A percentile compares a stretch with the other conserved stretches of the same genome.
These are phyloP conservation scores for Acanthamoeba triangularis DNA, from an alignment of 208 protist species.

Conservation along the genomic window DNA sequence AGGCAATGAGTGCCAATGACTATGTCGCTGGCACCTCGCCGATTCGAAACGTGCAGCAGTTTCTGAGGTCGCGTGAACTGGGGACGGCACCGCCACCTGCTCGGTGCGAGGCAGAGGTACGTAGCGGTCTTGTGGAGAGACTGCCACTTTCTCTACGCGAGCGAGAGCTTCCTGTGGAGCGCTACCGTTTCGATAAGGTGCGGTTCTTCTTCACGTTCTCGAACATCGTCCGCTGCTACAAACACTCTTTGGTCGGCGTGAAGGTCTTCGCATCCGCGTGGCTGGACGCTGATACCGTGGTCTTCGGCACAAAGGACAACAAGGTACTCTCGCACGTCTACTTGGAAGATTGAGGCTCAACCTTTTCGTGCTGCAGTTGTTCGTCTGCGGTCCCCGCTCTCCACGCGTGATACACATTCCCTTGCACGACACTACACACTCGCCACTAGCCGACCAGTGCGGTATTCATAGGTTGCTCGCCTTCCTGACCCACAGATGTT, in stretches of 20 bases:
- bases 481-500: neutral
- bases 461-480: conserved; percentile 19
- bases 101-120: neutral
- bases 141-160: conserved; percentile 18
- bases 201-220: neutral
- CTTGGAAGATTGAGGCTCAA: neutral
- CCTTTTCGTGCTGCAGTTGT: neutral
- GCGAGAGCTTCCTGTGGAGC: conserved; percentile 12
- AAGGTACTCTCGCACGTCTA: neutral
- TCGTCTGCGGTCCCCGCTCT: neutral
- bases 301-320: conserved; percentile 62
- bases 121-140: neutral
- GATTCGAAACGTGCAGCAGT: neutral
- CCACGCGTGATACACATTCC: conserved; percentile 5
- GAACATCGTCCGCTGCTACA: too few species aligned
- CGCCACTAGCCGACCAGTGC: conserved; percentile 34
- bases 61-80: conserved; percentile 2
- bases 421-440: neutral
- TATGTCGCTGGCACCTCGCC: neutral
- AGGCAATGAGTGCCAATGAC: neutral
- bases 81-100: neutral
- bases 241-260: neutral
- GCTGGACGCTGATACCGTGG: conserved; percentile 18
- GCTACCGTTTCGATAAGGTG: conserved; percentile 38
- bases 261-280: conserved; percentile 40